Evolutionary conservation across 495 filamentous ascomycete genomes (phyloP), one percentile per base, ranked within the genome.

Genomic region (Delitschia confertaspora): DNA sequence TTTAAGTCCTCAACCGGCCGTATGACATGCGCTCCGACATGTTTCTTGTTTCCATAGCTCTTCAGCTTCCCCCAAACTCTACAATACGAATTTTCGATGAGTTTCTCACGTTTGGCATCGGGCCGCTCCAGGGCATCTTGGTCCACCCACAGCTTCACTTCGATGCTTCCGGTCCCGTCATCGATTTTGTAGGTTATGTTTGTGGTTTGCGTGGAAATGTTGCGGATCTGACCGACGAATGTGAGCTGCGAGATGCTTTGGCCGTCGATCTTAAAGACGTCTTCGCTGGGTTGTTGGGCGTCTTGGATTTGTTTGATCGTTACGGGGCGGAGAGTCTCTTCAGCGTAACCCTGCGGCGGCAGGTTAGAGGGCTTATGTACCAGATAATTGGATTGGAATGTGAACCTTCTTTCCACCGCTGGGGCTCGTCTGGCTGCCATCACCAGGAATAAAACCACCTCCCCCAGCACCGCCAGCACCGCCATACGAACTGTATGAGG

Each of bases 261-360:
- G 44, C 75, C 76, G 65, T 96, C 91, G 53, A 96, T 77, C 35
- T 76, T 77, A 70, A 85, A 85, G 19, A 76, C 74, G 34, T 79
- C 76, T 45, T 82, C 83, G 5, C 82, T 75, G 64, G 83, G 79
- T 8, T 83, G 79, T 45, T 74, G 68, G 38, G 83, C 81, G 61
- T 95, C 85, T 55, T 86, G 67, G 31, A 95, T 71, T 66, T 98
- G 91, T 61, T 94, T 94, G 60, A 95, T 84, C 30, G 91, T 98
- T 29, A 95, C 82, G 0, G 91, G 88, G 32, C 89, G 80, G 45
- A 98, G 74, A 35, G 83, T 88, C 31, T 88, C 75, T 58, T 78
- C 73, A 45, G 56, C 63, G 48, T 79, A 75, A 38, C 57, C 53
- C 74, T 67, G 71, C 68, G 58, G 53, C 51, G 42, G 3, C n/a